These are phyloP conservation scores for Backusella macrospora DNA, from an alignment of 192 early-diverging fungal genomes.

Conservation along the genomic window DNA sequence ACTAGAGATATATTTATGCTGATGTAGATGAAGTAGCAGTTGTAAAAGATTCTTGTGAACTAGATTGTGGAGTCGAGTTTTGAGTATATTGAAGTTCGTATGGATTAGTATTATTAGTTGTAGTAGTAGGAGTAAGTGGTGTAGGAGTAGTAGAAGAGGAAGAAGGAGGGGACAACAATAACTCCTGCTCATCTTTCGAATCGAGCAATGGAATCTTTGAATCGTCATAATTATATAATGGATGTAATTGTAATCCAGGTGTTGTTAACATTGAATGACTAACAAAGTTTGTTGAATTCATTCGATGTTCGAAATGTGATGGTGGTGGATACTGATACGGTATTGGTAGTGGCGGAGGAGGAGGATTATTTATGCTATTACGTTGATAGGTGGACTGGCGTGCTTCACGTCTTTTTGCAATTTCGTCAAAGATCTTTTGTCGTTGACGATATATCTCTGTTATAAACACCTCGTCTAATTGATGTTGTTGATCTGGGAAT, in stretches of 20 bases:
- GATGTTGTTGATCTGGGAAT: not conserved
- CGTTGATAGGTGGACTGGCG: not conserved
- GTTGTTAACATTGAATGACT: too few species aligned
- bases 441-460: not conserved
- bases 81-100: too few species aligned
- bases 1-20: not conserved
- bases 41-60: constrained; percentile 3
- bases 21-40: not conserved
- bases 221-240: too few species aligned
- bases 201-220: too few species aligned
- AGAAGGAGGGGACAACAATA: too few species aligned
- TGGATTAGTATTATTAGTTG: too few species aligned
- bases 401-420: constrained; percentile 1
- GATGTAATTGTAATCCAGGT: too few species aligned
- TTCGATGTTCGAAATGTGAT: not conserved
- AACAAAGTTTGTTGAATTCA: too few species aligned
- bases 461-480: not conserved
- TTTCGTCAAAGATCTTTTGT: constrained; percentile 3
- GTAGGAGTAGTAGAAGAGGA: too few species aligned
- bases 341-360: not conserved
- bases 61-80: too few species aligned
- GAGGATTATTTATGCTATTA: not conserved
- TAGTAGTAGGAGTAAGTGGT: too few species aligned
- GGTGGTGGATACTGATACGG: not conserved
- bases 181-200: too few species aligned